These are phyloP conservation scores for Halenospora varia DNA, from an alignment of 495 filamentous ascomycete genomes.

Conservation along the genomic window DNA sequence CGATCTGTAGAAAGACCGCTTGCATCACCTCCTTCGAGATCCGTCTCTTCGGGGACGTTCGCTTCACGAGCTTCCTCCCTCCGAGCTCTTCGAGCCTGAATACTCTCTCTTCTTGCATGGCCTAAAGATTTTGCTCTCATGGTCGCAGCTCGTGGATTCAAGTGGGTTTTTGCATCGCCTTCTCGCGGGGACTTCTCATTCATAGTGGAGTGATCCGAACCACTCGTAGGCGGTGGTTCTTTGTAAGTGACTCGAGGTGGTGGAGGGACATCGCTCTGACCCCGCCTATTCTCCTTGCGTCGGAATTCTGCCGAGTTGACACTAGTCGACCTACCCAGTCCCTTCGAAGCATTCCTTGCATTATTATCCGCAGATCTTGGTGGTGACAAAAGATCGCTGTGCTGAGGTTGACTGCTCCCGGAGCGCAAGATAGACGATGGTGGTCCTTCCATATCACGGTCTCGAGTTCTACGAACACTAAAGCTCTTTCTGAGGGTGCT, in stretches of 20 bases:
- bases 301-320: constrained; percentile 82
- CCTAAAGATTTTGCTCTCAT: constrained; percentile 85
- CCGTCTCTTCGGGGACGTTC: constrained; percentile 79
- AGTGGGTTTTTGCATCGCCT: constrained; percentile 28
- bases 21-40: constrained; percentile 50
- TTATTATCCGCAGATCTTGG: constrained; percentile 55
- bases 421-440: constrained; percentile 51
- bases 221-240: constrained; percentile 68
- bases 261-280: constrained; percentile 42
- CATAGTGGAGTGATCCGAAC: constrained; percentile 64
- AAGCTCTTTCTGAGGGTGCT: constrained; percentile 71
- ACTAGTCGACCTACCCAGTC: constrained; percentile 74
- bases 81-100: constrained; percentile 73
- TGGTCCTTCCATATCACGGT: constrained; percentile 46
- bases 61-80: constrained; percentile 63
- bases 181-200: constrained; percentile 35
- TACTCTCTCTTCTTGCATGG: constrained; percentile 84
- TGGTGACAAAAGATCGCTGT: constrained; percentile 69
- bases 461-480: constrained; percentile 67
- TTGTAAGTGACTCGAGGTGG: constrained; percentile 40
- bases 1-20: constrained; percentile 48
- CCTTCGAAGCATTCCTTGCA: constrained; percentile 57
- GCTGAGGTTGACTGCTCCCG: constrained; percentile 63
- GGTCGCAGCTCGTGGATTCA: constrained; percentile 49
- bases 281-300: constrained; percentile 57